These are phyloP conservation scores for Endothia cerciana DNA, from an alignment of 2,329 filamentous ascomycete species.

Conservation along the genomic window DNA sequence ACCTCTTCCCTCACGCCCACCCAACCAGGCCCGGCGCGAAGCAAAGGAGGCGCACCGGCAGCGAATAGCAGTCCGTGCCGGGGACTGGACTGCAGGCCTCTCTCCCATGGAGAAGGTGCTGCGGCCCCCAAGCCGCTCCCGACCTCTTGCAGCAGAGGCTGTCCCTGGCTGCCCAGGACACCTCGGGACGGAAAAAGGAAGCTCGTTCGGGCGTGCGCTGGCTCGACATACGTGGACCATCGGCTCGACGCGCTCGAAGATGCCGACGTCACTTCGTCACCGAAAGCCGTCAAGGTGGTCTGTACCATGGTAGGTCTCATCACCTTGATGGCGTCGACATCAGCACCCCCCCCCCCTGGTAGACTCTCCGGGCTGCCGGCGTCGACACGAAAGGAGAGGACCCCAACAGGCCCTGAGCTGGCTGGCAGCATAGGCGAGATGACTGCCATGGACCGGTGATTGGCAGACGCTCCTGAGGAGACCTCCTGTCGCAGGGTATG, in stretches of 20 bases:
- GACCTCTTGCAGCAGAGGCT: constrained; percentile 5
- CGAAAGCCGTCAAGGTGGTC: not conserved
- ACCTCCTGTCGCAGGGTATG: constrained; percentile 11
- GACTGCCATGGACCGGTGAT: not conserved
- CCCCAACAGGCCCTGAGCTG: not conserved
- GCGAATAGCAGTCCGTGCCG: no score
- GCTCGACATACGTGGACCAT: constrained; percentile 50
- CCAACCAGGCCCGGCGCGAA: not conserved
- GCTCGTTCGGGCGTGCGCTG: constrained; percentile 10
- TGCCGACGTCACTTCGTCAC: constrained; percentile 70
- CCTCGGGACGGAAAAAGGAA: constrained; percentile 10
- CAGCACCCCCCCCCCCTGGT: not conserved
- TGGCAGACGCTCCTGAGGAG: constrained; percentile 6
- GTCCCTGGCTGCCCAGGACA: not conserved
- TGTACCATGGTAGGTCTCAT: not conserved
- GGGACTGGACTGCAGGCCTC: not conserved
- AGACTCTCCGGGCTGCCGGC: not conserved
- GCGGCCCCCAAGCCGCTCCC: not conserved
- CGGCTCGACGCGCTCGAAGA: constrained; percentile 99
- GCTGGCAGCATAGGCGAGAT: not conserved
- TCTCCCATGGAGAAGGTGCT: constrained; percentile 14
- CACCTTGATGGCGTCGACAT: constrained; percentile 10
- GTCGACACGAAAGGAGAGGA: not conserved
- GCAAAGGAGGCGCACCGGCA: no score
- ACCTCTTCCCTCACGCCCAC: not conserved